A percentile compares a stretch with the other conserved stretches of the same genome.
Conservation (phyloP, 1,284 basidiomycete species). For the Coniophora puteana region DNA sequence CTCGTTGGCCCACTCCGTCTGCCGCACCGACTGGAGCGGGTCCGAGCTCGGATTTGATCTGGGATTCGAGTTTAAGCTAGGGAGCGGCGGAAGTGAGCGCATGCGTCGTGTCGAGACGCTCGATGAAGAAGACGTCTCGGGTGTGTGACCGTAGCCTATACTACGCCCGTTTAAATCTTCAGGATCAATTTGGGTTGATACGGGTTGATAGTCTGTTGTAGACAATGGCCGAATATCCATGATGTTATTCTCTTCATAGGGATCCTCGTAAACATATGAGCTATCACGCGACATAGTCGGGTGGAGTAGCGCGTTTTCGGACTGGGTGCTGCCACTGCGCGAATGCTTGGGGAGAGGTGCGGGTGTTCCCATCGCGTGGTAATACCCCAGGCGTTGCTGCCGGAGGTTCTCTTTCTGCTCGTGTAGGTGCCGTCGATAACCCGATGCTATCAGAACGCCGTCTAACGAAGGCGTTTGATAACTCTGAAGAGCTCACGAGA, state of each 20-base stretch:
- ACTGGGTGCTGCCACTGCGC: conserved; percentile 18
- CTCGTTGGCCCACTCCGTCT: too few species aligned
- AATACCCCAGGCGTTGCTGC: conserved; percentile 29
- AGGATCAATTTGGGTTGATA: conserved; percentile 19
- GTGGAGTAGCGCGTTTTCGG: conserved; percentile 24
- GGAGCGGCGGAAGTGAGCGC: conserved; percentile 28
- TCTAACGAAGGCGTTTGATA: conserved; percentile 31
- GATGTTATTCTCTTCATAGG: conserved; percentile 16
- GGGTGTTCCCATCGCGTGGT: conserved; percentile 26
- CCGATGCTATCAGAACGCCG: conserved; percentile 51
- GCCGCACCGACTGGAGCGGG: too few species aligned
- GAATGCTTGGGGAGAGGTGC: conserved; percentile 13
- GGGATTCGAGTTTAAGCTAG: too few species aligned
- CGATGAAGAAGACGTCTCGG: too few species aligned
- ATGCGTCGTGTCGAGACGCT: conserved; percentile 16
- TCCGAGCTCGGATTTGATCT: too few species aligned
- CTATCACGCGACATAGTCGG: conserved; percentile 4
- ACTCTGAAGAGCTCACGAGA: conserved; percentile 5
- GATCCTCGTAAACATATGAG: conserved; percentile 6
- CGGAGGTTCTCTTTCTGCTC: conserved; percentile 40
- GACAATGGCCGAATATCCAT: conserved; percentile 18
- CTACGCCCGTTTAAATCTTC: too few species aligned
- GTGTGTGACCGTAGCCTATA: too few species aligned
- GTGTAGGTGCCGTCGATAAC: conserved; percentile 55
- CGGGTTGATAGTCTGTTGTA: conserved; percentile 14